phyloP scores from a whole-genome alignment of 2,329 filamentous ascomycete genomes.

The Cladophialophora exuberans region DNA sequence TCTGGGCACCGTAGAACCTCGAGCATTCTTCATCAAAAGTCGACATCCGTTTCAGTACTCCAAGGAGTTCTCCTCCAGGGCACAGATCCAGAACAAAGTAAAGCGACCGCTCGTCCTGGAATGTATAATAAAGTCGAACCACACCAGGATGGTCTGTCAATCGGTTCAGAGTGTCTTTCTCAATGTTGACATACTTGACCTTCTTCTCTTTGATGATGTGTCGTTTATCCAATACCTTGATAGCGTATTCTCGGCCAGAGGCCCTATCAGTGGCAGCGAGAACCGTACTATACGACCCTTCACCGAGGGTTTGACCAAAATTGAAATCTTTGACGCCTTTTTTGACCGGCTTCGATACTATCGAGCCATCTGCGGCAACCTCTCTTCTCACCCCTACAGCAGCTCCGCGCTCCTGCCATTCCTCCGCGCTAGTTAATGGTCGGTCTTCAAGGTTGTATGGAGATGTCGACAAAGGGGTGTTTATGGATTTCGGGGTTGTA shows the following conservation, averaged over 20 bases:
- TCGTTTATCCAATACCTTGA: constrained; percentile 96
- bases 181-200: constrained; percentile 99
- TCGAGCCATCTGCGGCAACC: constrained; percentile 80
- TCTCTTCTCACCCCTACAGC: constrained; percentile 81
- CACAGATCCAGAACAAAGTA: constrained; percentile 97
- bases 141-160: constrained; percentile 96
- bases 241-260: constrained; percentile 92
- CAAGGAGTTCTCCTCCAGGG: constrained; percentile 86
- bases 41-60: constrained; percentile 88
- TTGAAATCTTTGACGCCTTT: constrained; percentile 97
- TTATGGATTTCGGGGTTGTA: constrained; percentile 33
- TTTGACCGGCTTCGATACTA: constrained; percentile 82
- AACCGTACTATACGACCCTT: constrained; percentile 97
- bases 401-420: constrained; percentile 96
- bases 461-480: constrained; percentile 43
- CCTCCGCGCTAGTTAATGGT: constrained; percentile 71
- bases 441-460: constrained; percentile 62
- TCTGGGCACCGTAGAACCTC: constrained; percentile 91
- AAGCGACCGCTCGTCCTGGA: constrained; percentile 92
- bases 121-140: constrained; percentile 96
- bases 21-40: constrained; percentile 96
- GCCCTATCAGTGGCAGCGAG: constrained; percentile 90
- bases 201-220: constrained; percentile 99
- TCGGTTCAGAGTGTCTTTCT: constrained; percentile 96
- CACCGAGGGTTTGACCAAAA: constrained; percentile 86